Conservation (phyloP, 129 eudicot species). For the Pulicaria dysenterica region DNA sequence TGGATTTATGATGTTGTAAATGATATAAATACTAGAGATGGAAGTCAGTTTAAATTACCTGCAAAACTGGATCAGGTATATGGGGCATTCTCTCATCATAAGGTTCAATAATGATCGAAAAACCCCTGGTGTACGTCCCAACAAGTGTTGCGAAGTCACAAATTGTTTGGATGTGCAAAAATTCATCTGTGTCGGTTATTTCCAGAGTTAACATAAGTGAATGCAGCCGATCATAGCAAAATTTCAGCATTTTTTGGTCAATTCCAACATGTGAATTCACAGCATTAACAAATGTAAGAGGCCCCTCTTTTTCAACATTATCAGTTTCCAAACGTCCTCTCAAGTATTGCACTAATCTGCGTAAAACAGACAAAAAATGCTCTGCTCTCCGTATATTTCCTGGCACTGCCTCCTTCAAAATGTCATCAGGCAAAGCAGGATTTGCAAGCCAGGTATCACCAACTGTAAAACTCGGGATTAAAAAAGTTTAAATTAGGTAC, state of each 20-base stretch:
- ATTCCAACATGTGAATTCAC: slow-evolving; percentile 84
- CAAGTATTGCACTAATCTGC: slow-evolving; percentile 87
- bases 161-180: slow-evolving; percentile 83
- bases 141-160: slow-evolving; percentile 97
- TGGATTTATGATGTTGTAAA: background rate
- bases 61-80: slow-evolving; percentile 98
- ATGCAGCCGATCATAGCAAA: slow-evolving; percentile 94
- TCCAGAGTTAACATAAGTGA: slow-evolving; percentile 88
- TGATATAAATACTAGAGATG: slow-evolving; percentile 4
- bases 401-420: slow-evolving; percentile 93
- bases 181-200: slow-evolving; percentile 94
- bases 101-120: slow-evolving; percentile 95
- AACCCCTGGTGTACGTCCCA: slow-evolving; percentile 92
- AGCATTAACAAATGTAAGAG: slow-evolving; percentile 82
- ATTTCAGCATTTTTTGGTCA: slow-evolving; percentile 85
- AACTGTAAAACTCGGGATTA: slow-evolving; percentile 43
- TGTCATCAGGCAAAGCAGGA: slow-evolving; percentile 93
- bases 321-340: slow-evolving; percentile 82
- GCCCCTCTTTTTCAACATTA: slow-evolving; percentile 92
- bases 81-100: slow-evolving; percentile 99
- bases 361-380: slow-evolving; percentile 86
- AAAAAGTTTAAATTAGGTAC: background rate
- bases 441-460: slow-evolving; percentile 88
- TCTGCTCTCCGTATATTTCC: slow-evolving; percentile 94
- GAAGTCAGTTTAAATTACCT: slow-evolving; percentile 47